These are phyloP conservation scores for Heteromeles arbutifolia DNA, from an alignment of 306 rosid genomes.

Conservation along the genomic window DNA sequence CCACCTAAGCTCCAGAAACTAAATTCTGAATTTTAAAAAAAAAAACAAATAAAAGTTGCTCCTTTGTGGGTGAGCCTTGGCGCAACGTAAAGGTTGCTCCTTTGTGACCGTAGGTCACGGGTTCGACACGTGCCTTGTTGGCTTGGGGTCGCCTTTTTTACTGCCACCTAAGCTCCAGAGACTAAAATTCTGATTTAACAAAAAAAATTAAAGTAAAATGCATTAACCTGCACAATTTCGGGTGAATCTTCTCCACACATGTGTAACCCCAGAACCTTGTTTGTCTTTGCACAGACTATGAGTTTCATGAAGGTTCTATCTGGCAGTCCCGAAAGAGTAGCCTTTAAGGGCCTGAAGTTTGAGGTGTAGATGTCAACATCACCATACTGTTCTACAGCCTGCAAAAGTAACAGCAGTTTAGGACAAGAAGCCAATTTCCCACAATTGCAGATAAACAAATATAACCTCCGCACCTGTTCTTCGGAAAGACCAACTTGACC, in stretches of 20 bases:
- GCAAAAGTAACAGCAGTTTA: slow-evolving; percentile 20
- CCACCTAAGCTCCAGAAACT: slow-evolving; percentile 4
- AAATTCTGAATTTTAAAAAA: neutral
- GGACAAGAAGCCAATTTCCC: slow-evolving; percentile 13
- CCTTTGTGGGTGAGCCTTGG: too few relatives aligned
- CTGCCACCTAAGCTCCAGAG: slow-evolving; percentile 5
- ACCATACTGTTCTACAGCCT: slow-evolving; percentile 75
- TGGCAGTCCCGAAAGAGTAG: slow-evolving; percentile 92
- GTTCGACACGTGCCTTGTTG: too few relatives aligned
- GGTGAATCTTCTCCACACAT: slow-evolving; percentile 96
- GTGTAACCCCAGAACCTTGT: slow-evolving; percentile 70
- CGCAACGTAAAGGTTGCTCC: too few relatives aligned
- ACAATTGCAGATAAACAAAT: slow-evolving; percentile 6
- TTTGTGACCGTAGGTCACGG: too few relatives aligned
- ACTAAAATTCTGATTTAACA: neutral
- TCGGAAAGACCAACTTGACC: slow-evolving; percentile 89
- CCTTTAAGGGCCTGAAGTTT: slow-evolving; percentile 88
- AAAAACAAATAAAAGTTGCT: neutral
- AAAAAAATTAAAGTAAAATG: slow-evolving; percentile 7
- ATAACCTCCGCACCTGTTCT: slow-evolving; percentile 60
- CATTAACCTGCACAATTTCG: slow-evolving; percentile 81
- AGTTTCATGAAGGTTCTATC: slow-evolving; percentile 87
- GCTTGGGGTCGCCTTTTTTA: too few relatives aligned
- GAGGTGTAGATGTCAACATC: slow-evolving; percentile 78
- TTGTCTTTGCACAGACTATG: slow-evolving; percentile 69